Conservation (phyloP, 1,284 basidiomycete species). For the Tilletiopsis washingtonensis region DNA sequence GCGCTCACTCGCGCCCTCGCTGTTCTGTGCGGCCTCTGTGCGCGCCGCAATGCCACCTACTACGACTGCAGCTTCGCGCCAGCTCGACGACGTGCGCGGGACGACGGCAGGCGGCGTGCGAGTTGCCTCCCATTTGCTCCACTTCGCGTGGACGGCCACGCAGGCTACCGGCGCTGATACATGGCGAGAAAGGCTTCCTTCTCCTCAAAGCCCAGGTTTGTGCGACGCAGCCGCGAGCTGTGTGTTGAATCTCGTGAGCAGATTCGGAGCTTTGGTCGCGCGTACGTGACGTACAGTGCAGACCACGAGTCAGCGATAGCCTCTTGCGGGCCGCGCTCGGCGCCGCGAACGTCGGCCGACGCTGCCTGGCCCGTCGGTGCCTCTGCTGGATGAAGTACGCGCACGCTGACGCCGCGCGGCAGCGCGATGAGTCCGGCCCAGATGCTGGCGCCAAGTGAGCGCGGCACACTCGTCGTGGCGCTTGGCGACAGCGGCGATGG, state of each 20-base stretch:
- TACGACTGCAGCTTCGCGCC: no score
- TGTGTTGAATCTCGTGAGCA: neutral
- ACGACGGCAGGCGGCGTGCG: no score
- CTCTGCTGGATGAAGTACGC: neutral
- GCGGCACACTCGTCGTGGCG: neutral
- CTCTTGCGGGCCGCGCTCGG: neutral
- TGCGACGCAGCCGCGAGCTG: neutral
- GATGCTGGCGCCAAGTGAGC: neutral
- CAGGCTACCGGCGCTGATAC: no score
- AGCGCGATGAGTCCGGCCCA: neutral
- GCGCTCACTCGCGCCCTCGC: no score
- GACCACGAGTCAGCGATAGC: neutral
- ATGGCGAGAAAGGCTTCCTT: neutral
- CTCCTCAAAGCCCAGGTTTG: neutral
- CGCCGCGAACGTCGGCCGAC: neutral
- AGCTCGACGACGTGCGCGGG: no score
- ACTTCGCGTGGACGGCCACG: no score
- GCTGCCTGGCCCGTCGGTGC: neutral
- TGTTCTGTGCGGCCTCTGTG: no score
- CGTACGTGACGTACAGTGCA: neutral
- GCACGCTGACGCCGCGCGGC: neutral
- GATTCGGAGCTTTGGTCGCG: neutral
- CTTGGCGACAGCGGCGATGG: neutral
- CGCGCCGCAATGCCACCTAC: no score
- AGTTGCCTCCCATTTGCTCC: no score